Base-by-base conservation (phyloP, 2,329 filamentous ascomycete genomes). In the Cladosporium sp. region DNA sequence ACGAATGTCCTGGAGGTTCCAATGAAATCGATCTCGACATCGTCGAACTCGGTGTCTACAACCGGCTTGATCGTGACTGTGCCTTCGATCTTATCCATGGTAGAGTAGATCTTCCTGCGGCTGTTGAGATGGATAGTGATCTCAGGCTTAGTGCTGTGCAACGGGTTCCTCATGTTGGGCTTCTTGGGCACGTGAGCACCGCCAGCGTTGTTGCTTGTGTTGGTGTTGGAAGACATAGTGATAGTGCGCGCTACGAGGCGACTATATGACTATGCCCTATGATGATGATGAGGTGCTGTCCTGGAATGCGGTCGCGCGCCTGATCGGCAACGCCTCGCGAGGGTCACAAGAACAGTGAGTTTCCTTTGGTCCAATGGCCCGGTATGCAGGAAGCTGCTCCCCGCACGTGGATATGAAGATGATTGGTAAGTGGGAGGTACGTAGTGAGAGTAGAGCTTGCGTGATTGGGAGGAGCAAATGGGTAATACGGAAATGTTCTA, bases 1-100 rank as follows among this genome's bases (percentile, higher is more conserved):
- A 89, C 82, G 28, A 78, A 82, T 3, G 83, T 84, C 66, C 80
- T 79, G 32, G 81, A 80, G 4, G 79, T 80, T 49, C 85, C 86
- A 67, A 85, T 79, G 64, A 88, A 85, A 3, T 83, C 80, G 70
- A 89, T 86, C 32, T 85, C 82, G 43, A 88, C 76, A 10, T 85
- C 80, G 57, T 88, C 85, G 70, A 88, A 88, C 39, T 77, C 77
- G 3, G 80, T 85, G 59, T 87, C 84, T 57, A 79, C 76, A n/a
- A 79, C 76, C 3, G 82, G 78, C 25, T 78, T 81, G 63, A 89
- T 79, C 21, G 75, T 79, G 6, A 84, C 82, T 28, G 78, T 80
- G 14, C 86, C 86, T 64, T 86, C 79, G 63, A 88, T 83, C 58
- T 78, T 80, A 70, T 88, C 86, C 70, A 84, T 78, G 8, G 85